These are phyloP conservation scores for Dendrobium officinale DNA, from an alignment of 106 monocot species.

Conservation along the genomic window DNA sequence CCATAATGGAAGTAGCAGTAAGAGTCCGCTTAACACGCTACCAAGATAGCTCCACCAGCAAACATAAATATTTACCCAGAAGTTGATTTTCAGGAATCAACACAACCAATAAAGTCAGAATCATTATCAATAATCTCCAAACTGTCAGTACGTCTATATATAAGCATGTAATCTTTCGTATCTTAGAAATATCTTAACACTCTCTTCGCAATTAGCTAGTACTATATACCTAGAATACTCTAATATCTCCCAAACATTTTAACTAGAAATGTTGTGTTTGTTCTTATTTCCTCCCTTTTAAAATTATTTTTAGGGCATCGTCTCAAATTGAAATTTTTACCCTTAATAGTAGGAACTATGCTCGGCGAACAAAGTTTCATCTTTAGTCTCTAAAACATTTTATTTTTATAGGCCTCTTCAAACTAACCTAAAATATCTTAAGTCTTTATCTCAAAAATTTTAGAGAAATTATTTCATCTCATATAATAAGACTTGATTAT, in stretches of 20 bases:
- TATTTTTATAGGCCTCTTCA: background rate
- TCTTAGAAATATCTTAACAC: too few species aligned
- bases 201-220: too few species aligned
- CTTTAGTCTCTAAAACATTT: too few species aligned
- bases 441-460: background rate
- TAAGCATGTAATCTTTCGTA: background rate
- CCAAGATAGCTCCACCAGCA: too few species aligned
- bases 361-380: background rate
- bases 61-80: too few species aligned
- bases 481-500: background rate
- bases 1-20: too few species aligned
- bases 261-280: background rate
- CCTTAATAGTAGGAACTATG: background rate
- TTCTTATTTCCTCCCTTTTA: background rate
- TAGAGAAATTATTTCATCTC: background rate
- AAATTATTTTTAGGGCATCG: constrained; percentile 1
- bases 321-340: background rate
- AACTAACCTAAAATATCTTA: too few species aligned
- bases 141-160: background rate
- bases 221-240: too few species aligned
- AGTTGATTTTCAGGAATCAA: too few species aligned
- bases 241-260: background rate
- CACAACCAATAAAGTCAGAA: background rate
- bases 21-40: too few species aligned
- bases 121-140: background rate